Evolutionary conservation across 1,284 basidiomycete species (phyloP).

Genomic region (Cutaneotrichosporon sp.): DNA sequence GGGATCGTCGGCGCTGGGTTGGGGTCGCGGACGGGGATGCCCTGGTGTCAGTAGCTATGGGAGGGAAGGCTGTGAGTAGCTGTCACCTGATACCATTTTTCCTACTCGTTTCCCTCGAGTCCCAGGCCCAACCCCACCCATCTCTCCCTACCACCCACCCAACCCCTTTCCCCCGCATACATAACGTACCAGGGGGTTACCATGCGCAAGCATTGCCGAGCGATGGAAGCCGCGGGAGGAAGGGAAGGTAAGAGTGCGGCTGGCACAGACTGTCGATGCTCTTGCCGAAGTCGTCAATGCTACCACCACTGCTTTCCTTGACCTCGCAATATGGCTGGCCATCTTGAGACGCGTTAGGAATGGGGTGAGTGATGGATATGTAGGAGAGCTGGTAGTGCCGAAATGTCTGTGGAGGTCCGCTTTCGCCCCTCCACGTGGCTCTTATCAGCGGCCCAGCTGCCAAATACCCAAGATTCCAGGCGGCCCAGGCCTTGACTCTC

Average conservation of each 20-base stretch:
- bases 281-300: neutral
- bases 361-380: neutral
- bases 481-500: no score
- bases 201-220: constrained; percentile 25
- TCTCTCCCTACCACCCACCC: no score
- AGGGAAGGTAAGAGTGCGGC: neutral
- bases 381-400: neutral
- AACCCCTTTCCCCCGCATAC: no score
- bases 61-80: neutral
- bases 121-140: no score
- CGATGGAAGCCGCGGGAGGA: neutral
- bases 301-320: neutral
- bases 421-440: neutral
- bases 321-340: neutral
- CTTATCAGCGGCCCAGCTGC: neutral
- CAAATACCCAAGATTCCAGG: no score
- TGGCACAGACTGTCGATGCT: neutral
- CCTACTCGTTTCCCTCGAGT: no score
- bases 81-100: no score
- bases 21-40: constrained; percentile 45
- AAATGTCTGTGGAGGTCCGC: neutral
- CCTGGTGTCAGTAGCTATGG: constrained; percentile 30
- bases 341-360: neutral
- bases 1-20: constrained; percentile 52
- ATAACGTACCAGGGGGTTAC: constrained; percentile 42